Evolutionary conservation across 192 early-diverging fungal species (phyloP).

Genomic region (Coemansia sp.): DNA sequence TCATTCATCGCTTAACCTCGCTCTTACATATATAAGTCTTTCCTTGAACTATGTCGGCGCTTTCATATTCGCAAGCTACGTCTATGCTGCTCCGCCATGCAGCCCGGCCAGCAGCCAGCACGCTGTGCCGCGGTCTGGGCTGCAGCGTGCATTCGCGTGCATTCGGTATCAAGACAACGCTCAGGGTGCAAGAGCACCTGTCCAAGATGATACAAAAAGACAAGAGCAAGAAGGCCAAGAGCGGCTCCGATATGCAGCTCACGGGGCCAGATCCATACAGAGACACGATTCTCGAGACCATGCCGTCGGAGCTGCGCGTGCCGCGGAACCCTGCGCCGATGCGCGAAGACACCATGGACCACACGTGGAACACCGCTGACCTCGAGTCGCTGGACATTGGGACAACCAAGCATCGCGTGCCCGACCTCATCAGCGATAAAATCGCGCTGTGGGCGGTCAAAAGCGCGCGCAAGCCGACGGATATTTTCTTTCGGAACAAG

Average conservation of each 20-base stretch:
- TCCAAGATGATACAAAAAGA: conserved; percentile 26
- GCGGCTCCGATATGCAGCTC: conserved; percentile 11
- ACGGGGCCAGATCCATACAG: conserved; percentile 21
- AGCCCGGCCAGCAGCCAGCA: background rate
- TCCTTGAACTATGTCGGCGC: background rate
- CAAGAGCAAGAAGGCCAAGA: conserved; percentile 5
- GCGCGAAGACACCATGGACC: conserved; percentile 59
- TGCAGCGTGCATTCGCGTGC: conserved; percentile 21
- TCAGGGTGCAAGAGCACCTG: conserved; percentile 43
- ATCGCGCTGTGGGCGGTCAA: conserved; percentile 67
- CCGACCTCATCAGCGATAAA: conserved; percentile 55
- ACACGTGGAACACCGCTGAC: conserved; percentile 53
- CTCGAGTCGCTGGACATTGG: conserved; percentile 65
- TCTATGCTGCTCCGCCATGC: conserved; percentile 9
- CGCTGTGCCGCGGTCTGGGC: background rate
- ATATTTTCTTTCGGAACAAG: conserved; percentile 72
- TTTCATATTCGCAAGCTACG: background rate
- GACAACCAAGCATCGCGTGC: conserved; percentile 61
- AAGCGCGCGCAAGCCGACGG: conserved; percentile 59
- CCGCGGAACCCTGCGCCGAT: conserved; percentile 56
- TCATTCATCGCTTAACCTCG: too few species aligned
- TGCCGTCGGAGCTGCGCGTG: conserved; percentile 44
- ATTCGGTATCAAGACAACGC: conserved; percentile 51
- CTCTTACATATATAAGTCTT: too few species aligned
- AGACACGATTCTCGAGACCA: conserved; percentile 28